Evolutionary conservation across 2,329 filamentous ascomycete genomes (phyloP).

Genomic region (Aureobasidium uvarum): DNA sequence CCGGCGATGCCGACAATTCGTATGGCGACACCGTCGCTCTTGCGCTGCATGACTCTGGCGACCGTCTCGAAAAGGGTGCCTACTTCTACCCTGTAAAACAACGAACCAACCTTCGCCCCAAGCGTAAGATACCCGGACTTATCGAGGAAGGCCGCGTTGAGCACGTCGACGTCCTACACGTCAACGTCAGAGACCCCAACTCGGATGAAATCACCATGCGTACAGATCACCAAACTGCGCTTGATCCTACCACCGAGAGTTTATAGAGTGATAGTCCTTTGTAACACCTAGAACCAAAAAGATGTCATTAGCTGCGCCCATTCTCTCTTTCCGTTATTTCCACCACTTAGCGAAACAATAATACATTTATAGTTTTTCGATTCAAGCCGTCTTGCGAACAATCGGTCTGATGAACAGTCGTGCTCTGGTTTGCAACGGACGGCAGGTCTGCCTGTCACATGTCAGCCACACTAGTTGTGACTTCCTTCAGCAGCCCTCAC

Average conservation of each 20-base stretch:
- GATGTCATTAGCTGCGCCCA: background rate
- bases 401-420: too few species aligned
- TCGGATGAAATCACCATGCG: conserved; percentile 52
- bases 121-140: conserved; percentile 46
- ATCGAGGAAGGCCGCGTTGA: conserved; percentile 43
- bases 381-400: too few species aligned
- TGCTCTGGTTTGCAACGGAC: too few species aligned
- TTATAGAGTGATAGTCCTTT: background rate
- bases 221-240: conserved; percentile 32
- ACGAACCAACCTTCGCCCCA: conserved; percentile 53
- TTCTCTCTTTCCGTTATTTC: background rate
- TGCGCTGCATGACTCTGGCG: conserved; percentile 54
- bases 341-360: background rate
- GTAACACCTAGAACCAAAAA: background rate
- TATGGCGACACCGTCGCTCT: conserved; percentile 58
- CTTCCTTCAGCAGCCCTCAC: too few species aligned
- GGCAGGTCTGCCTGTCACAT: too few species aligned
- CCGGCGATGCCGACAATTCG: conserved; percentile 51
- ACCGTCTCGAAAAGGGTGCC: conserved; percentile 52
- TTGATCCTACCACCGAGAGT: conserved; percentile 25
- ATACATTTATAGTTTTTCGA: too few species aligned
- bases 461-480: too few species aligned
- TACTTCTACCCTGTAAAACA: conserved; percentile 63
- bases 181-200: conserved; percentile 52
- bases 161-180: conserved; percentile 54